phyloP scores from a whole-genome alignment of 805 yeast species.

The Nakazawaea anatomiae region DNA sequence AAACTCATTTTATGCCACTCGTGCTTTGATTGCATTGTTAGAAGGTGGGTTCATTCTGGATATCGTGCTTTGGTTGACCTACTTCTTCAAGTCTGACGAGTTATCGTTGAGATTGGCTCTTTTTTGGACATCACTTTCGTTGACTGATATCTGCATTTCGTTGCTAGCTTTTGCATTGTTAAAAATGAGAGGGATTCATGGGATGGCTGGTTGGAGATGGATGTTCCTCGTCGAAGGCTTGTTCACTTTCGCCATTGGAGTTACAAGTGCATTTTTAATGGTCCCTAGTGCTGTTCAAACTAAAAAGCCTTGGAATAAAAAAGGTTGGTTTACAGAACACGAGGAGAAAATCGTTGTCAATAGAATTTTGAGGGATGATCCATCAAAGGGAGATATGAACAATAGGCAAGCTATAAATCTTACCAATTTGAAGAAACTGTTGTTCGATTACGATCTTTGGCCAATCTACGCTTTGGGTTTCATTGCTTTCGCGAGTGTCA shows the following conservation, averaged over 20 bases:
- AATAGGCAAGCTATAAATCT: slow-evolving; percentile 47
- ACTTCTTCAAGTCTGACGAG: slow-evolving; percentile 29
- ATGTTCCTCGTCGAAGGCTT: slow-evolving; percentile 27
- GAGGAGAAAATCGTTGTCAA: slow-evolving; percentile 36
- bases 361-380: slow-evolving; percentile 35
- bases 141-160: slow-evolving; percentile 37
- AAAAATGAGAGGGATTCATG: slow-evolving; percentile 21
- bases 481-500: slow-evolving; percentile 29
- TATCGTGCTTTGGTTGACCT: slow-evolving; percentile 27
- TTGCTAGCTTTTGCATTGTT: slow-evolving; percentile 47
- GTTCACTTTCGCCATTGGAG: slow-evolving; percentile 32
- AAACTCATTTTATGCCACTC: slow-evolving; percentile 22
- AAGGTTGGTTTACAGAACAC: slow-evolving; percentile 36
- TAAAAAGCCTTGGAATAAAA: slow-evolving; percentile 39
- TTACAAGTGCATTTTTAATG: slow-evolving; percentile 41
- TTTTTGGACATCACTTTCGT: slow-evolving; percentile 36
- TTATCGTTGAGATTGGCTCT: slow-evolving; percentile 47
- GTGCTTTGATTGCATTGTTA: slow-evolving; percentile 26
- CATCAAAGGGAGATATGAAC: slow-evolving; percentile 53
- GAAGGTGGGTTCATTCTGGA: slow-evolving; percentile 32
- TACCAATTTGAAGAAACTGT: slow-evolving; percentile 31
- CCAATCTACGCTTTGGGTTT: slow-evolving; percentile 48
- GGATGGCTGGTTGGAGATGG: slow-evolving; percentile 31
- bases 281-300: slow-evolving; percentile 53
- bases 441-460: slow-evolving; percentile 48